These are phyloP conservation scores for Aristolochia californica DNA, from an alignment of 164 flowering plant species.

Conservation along the genomic window DNA sequence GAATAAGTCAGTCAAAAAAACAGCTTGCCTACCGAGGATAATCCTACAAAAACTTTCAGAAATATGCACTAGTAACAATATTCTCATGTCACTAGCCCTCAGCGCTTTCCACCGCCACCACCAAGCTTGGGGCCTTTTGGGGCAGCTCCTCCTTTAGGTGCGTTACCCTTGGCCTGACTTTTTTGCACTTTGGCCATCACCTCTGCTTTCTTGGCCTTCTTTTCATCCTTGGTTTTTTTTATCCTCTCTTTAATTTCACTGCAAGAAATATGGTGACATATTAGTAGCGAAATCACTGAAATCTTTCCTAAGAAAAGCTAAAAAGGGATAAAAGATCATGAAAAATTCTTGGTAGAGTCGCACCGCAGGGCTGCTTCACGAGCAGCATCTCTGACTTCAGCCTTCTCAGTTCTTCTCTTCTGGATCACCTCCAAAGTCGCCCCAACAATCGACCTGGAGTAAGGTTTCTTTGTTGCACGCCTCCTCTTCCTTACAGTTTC, in stretches of 20 bases:
- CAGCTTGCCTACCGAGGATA: too few relatives aligned
- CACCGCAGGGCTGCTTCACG: constrained; percentile 42
- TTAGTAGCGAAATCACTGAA: background rate
- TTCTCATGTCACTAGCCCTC: background rate
- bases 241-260: constrained; percentile 43
- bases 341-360: background rate
- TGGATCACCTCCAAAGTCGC: constrained; percentile 43
- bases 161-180: constrained; percentile 22
- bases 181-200: constrained; percentile 27
- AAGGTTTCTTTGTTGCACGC: constrained; percentile 36
- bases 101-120: constrained; percentile 47
- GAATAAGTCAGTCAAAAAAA: too few relatives aligned
- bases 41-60: too few relatives aligned
- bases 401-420: constrained; percentile 38
- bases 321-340: background rate
- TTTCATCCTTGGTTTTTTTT: constrained; percentile 45
- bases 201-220: constrained; percentile 48
- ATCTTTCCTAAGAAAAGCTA: background rate
- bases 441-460: constrained; percentile 43
- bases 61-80: background rate
- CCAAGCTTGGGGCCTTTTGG: constrained; percentile 38
- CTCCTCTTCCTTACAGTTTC: constrained; percentile 44
- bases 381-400: constrained; percentile 45
- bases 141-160: constrained; percentile 30
- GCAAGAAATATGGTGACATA: background rate